Conservation (phyloP, 805 yeast genomes). For the Myxozyma melibiosi region DNA sequence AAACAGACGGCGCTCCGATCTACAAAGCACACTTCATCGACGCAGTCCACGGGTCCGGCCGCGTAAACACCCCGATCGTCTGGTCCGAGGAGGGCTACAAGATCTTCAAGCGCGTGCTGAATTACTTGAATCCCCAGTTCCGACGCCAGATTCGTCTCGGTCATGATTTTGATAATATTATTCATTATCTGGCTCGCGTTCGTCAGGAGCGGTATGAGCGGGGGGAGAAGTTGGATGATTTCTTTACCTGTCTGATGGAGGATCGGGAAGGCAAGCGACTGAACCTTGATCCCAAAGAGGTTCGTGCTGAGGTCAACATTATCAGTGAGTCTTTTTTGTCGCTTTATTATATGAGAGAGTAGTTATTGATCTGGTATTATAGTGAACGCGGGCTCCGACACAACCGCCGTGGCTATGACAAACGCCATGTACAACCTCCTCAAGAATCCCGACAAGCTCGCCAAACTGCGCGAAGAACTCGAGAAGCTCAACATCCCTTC, state of each 20-base stretch:
- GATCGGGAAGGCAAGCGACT: neutral
- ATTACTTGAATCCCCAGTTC: neutral
- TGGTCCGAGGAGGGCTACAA: neutral
- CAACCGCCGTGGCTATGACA: neutral
- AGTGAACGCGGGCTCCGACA: conserved; percentile 30
- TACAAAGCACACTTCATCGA: neutral
- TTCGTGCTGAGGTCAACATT: neutral
- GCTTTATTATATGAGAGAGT: conserved; percentile 51
- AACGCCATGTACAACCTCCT: neutral
- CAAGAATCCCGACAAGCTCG: neutral
- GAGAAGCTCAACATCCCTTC: neutral
- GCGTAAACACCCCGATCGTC: neutral
- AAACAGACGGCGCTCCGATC: neutral
- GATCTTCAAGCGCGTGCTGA: no score
- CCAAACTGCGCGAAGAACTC: neutral
- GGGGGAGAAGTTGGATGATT: neutral
- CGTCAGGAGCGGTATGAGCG: neutral
- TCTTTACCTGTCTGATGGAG: neutral
- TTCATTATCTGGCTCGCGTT: neutral
- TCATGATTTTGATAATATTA: neutral
- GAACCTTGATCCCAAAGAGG: neutral
- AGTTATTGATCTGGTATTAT: conserved; percentile 64
- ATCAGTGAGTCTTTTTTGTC: neutral
- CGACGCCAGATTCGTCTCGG: neutral
- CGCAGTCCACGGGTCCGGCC: neutral